Evolutionary conservation across 768 basidiomycete genomes (phyloP), one percentile per base, ranked within the genome.

Genomic region (Phlebiopsis gigantea): DNA sequence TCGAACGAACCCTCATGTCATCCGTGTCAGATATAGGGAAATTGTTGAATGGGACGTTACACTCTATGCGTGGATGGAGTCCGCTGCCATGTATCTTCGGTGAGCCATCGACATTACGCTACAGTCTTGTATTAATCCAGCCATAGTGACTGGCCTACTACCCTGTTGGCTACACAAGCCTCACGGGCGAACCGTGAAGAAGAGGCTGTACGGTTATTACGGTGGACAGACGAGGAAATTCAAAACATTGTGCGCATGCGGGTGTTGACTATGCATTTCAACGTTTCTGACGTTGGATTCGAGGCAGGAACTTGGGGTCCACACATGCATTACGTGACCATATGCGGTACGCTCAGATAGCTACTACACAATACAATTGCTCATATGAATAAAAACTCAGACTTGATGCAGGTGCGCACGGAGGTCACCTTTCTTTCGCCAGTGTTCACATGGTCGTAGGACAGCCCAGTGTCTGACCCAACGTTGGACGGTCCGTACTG

Each of bases 401-500:
- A 51, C 34, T 30, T 51, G 17, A 51, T 25, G 50, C 50, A 51
- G 50, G 50, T 51, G n/a, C 31, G 2, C n/a, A 19, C 6, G 8
- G 25, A 5, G 25, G 46, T 6, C 14, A 46, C 31, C 26, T 4
- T 24, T 47, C 2, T 22, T 41, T 45, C 17, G 24, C 43, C 8
- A 14, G 30, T 39, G 19, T 30, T 51, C 10, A 51, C 10, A 25
- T 7, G 1, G 9, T 25, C 9, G 1, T 28, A 59, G 58, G 58
- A 59, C n/a, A 24, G 29, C 12, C 58, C 58, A 12, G 54, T 51
- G 8, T 56, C 58, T 1, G 58, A 59, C 28, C 58, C 55, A 14
- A 59, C 58, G 4, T 43, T 59, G 25, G 58, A 59, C 25, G 58
- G 58, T 1, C 58, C 58, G 7, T 59, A 44, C 46, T 59, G 58